Evolutionary conservation across 306 rosid genomes (phyloP), one percentile per base, ranked within the genome.

Genomic region (Vigna trinervia): DNA sequence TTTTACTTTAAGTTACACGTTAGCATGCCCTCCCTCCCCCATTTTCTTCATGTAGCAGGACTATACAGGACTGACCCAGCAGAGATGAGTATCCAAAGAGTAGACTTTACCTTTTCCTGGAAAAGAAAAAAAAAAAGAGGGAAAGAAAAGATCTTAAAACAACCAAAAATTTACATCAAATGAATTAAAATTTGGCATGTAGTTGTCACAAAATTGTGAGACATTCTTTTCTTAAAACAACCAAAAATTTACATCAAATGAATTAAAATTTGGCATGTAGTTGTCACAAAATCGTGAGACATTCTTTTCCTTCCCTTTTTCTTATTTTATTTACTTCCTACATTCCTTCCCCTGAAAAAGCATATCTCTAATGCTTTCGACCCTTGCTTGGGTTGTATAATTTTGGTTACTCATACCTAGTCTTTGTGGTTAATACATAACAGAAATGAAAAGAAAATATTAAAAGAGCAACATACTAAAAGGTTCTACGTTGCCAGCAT

Each of bases 71-170:
- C 63, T 52, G 77, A 62, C 75, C 71, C 70, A 79, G 81, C 71
- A 80, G 71, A 78, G 80, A 48, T 34, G 51, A 66, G 80, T 76
- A 80, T 77, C 84, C 87, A 77, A 77, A 65, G 82, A 73, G 79
- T 57, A 48, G 79, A 77, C 79, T 77, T 72, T 78, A 82, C 86
- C 86, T 82, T 82, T 82, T 47, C 86, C 86, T 82, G 86, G 60
- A 72, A 78, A 77, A 71, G 57, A 58, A 12, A 58, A 38, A 74
- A 28, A 75, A 50, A 48, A 41, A 1, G 19, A 54, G 30, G 9
- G n/a, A 66, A 41, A 46, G 48, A 34, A 20, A 22, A 74, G 56
- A 56, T 34, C 66, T 36, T 76, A 82, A 39, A 71, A 82, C 58
- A 78, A 80, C 71, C 48, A 73, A 39, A 80, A 78, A 84, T 66